Conservation (phyloP, 2,329 filamentous ascomycete species). For the Stagonosporopsis rhizophila region DNA sequence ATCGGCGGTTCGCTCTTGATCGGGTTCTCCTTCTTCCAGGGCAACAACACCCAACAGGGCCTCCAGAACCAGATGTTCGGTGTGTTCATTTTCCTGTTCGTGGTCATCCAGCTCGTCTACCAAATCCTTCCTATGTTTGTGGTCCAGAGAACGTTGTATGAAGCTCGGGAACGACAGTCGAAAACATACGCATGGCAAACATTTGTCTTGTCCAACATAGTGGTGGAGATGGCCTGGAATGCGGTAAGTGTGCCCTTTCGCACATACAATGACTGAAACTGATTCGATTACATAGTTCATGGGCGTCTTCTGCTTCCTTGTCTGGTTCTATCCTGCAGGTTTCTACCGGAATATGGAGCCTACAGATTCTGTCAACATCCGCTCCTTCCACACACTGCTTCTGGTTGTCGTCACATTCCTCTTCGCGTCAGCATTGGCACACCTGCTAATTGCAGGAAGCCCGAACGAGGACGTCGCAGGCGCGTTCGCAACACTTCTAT, state of each 20-base stretch:
- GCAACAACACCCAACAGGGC: constrained; percentile 48
- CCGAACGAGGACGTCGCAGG: constrained; percentile 72
- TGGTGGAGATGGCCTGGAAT: constrained; percentile 68
- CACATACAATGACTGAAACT: constrained; percentile 2
- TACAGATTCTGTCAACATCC: constrained; percentile 63
- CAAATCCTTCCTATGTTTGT: constrained; percentile 66
- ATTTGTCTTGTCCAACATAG: constrained; percentile 73
- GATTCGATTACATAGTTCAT: constrained; percentile 53
- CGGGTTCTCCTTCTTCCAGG: constrained; percentile 53
- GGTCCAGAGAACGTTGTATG: constrained; percentile 63
- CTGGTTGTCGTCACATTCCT: constrained; percentile 67
- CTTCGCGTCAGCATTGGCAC: constrained; percentile 71
- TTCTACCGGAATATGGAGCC: constrained; percentile 72
- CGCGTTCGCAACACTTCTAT: constrained; percentile 67
- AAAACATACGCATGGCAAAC: constrained; percentile 78
- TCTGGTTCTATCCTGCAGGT: constrained; percentile 70
- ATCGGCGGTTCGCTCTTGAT: constrained; percentile 43
- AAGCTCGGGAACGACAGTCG: constrained; percentile 66
- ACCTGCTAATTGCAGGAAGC: constrained; percentile 74
- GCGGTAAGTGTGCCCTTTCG: constrained; percentile 60
- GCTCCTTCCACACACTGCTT: constrained; percentile 72
- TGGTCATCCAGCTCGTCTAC: constrained; percentile 49
- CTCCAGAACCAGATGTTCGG: constrained; percentile 57
- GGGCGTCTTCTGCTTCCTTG: constrained; percentile 58
- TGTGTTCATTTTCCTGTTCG: constrained; percentile 59